phyloP scores from a whole-genome alignment of 2,329 filamentous ascomycete species.

The Fusarium graminum region DNA sequence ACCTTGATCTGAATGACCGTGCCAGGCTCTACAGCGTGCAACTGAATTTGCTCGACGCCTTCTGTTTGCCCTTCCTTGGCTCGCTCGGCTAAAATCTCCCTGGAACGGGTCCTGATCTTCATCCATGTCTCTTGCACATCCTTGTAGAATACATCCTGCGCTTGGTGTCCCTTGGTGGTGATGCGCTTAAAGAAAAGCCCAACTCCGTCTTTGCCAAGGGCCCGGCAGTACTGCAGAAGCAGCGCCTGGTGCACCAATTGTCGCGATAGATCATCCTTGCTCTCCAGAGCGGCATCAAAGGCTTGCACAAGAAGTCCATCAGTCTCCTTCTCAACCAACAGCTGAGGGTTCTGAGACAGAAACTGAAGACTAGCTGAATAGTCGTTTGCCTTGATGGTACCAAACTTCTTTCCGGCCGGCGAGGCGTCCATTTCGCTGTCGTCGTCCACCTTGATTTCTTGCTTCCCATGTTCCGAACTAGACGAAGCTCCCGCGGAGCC shows the following conservation, averaged over 20 bases:
- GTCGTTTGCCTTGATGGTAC: conserved; percentile 79
- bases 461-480: conserved; percentile 27
- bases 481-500: conserved; percentile 52
- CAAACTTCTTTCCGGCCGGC: conserved; percentile 82
- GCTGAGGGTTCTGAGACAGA: conserved; percentile 80
- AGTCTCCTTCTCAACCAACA: conserved; percentile 87
- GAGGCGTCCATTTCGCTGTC: conserved; percentile 83
- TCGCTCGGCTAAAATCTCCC: conserved; percentile 73
- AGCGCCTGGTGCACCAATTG: conserved; percentile 95
- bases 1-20: conserved; percentile 92
- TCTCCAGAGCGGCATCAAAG: conserved; percentile 87
- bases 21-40: conserved; percentile 94
- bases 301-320: conserved; percentile 92
- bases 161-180: conserved; percentile 89
- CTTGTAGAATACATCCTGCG: conserved; percentile 89
- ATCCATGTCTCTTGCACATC: conserved; percentile 91
- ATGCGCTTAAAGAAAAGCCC: conserved; percentile 96
- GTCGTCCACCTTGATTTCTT: conserved; percentile 61
- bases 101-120: conserved; percentile 81
- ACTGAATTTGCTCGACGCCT: conserved; percentile 94
- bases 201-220: conserved; percentile 88
- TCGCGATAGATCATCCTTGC: conserved; percentile 79
- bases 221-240: conserved; percentile 93
- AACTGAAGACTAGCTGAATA: conserved; percentile 81
- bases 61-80: conserved; percentile 67